Percentiles rank a stretch among this genome's conserved stretches.
These are phyloP conservation scores for Clonostachys sp. DNA, from an alignment of 2,329 filamentous ascomycete genomes.

Conservation along the genomic window DNA sequence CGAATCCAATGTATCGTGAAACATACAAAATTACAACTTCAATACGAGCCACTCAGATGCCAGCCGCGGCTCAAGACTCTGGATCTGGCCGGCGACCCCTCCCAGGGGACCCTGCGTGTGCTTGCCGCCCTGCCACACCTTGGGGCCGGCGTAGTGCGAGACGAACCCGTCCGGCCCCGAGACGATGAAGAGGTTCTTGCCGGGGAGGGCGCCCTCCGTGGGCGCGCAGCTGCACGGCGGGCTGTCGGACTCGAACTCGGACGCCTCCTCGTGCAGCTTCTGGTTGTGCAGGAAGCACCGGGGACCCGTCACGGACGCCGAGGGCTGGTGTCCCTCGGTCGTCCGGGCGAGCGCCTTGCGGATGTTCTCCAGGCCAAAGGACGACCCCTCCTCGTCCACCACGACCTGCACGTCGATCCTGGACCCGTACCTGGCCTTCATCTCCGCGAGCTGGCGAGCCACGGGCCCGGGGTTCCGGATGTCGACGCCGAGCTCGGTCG, in stretches of 20 bases:
- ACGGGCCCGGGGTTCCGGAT: conserved; percentile 35
- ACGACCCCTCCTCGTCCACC: conserved; percentile 73
- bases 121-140: conserved; percentile 66
- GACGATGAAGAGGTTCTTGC: conserved; percentile 69
- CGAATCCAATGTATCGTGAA: not conserved
- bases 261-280: conserved; percentile 16
- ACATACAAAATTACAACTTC: conserved; percentile 33
- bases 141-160: conserved; percentile 71
- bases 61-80: conserved; percentile 32
- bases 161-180: conserved; percentile 93
- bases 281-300: conserved; percentile 22
- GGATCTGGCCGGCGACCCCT: conserved; percentile 61
- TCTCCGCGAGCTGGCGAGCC: conserved; percentile 55
- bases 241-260: conserved; percentile 19
- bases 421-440: conserved; percentile 47
- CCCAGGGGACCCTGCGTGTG: conserved; percentile 72
- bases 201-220: conserved; percentile 15
- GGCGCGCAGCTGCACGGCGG: conserved; percentile 18
- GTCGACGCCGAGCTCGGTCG: conserved; percentile 8
- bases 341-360: conserved; percentile 15
- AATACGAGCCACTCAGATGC: conserved; percentile 44
- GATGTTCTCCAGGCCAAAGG: conserved; percentile 54
- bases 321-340: not conserved
- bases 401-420: conserved; percentile 67
- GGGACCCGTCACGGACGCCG: conserved; percentile 4